Base-by-base conservation (phyloP, 225 moss, liverwort and hornwort species). In the Bryum argenteum region DNA sequence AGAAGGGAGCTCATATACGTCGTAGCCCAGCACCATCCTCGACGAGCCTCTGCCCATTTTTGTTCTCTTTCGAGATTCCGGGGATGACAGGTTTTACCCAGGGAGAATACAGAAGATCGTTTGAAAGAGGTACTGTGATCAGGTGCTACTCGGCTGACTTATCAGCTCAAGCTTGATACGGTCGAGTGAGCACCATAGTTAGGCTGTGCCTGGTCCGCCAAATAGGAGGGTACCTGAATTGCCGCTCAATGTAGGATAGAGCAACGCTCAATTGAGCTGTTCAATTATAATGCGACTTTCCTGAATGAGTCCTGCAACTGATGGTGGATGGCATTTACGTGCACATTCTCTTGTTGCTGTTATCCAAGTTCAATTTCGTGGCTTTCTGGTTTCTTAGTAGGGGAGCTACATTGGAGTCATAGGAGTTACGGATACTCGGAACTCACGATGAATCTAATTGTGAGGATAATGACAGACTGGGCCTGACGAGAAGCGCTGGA, bases 161-260 rank as follows among this genome's bases (percentile, higher is more conserved):
- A 54, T 72, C 83, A 72, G 68, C 79, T 78, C 65, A 64, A 79
- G 72, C 76, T 71, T 76, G 76, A 70, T 69, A 72, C 19, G 58
- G 56, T 76, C 76, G 19, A 60, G 69, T 79, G 64, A 39, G 52
- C 75, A 63, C 66, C 45, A 17, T 66, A 63, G 63, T 69, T 72
- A 54, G 72, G 28, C 40, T 50, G 67, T 72, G 56, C 74, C 55
- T 66, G 55, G 43, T 70, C 65, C 69, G 2, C 58, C 38, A 56
- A 68, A 45, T 75, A 68, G 58, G 71, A 75, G 58, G 67, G 7
- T 58, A 67, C 71, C 57, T 71, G 52, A 57, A 64, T n/a, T 54
- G 16, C 67, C 71, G 42, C 74, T n/a, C n/a, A n/a, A 44, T 71
- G 67, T 82, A 61, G 51, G 38, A 58, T 53, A 10, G 44, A 62